These are phyloP conservation scores for Picea abies DNA, from an alignment of 83 land plant species.

Conservation along the genomic window DNA sequence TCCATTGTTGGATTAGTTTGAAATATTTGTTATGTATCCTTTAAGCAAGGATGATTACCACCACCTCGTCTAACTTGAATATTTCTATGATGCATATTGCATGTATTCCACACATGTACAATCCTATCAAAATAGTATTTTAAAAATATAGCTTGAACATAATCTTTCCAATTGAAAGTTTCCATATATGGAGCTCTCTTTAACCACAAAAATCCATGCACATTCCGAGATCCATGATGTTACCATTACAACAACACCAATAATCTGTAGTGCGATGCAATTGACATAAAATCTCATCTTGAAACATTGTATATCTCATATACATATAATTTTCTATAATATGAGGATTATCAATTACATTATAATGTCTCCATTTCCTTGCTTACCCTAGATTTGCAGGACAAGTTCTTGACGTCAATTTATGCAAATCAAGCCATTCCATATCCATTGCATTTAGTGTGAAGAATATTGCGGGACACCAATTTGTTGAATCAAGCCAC, in stretches of 20 bases:
- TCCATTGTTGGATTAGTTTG: no score
- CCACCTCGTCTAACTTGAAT: neutral
- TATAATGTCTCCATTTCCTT: no score
- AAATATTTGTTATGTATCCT: no score
- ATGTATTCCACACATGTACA: neutral
- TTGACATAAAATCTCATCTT: neutral
- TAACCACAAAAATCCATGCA: neutral
- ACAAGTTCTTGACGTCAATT: no score
- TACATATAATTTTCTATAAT: neutral
- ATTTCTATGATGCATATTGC: neutral
- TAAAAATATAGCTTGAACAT: neutral
- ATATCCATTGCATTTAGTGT: no score
- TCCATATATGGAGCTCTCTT: neutral
- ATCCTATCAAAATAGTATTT: neutral
- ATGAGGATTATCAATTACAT: neutral
- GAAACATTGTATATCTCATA: neutral
- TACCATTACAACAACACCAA: neutral
- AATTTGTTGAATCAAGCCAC: no score
- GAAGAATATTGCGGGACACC: no score
- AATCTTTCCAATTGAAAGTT: neutral
- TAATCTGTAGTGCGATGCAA: neutral
- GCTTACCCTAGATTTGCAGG: no score
- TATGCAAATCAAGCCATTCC: no score
- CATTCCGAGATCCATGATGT: neutral
- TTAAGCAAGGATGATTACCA: no score